These are phyloP conservation scores for Anethum foeniculum DNA, from an alignment of 140 eudicot species.

Conservation along the genomic window DNA sequence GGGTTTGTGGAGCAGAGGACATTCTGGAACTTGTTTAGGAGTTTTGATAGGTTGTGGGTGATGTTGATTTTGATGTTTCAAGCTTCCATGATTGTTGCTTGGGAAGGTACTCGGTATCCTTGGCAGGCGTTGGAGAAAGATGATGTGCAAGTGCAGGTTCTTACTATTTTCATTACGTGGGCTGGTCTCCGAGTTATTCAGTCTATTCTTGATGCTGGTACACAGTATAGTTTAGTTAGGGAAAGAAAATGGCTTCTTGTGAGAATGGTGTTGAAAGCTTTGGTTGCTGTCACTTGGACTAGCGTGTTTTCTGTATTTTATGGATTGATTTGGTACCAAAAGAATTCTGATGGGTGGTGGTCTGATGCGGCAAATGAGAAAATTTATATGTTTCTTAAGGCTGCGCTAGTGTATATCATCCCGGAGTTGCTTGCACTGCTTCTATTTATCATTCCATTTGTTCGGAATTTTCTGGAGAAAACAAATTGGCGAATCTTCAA, in stretches of 20 bases:
- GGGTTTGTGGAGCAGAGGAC: slow-evolving; percentile 95
- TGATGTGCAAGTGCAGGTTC: slow-evolving; percentile 77
- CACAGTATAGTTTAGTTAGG: slow-evolving; percentile 73
- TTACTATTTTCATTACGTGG: slow-evolving; percentile 79
- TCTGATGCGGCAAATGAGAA: slow-evolving; percentile 52
- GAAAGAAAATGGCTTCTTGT: slow-evolving; percentile 51
- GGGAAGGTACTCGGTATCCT: slow-evolving; percentile 52
- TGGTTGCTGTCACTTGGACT: slow-evolving; percentile 65
- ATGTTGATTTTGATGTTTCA: slow-evolving; percentile 64
- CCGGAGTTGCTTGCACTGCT: slow-evolving; percentile 69
- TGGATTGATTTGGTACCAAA: slow-evolving; percentile 69
- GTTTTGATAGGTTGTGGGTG: slow-evolving; percentile 87
- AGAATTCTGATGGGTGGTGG: slow-evolving; percentile 54
- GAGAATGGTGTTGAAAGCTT: slow-evolving; percentile 66
- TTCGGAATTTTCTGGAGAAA: slow-evolving; percentile 62
- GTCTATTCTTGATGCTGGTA: slow-evolving; percentile 89
- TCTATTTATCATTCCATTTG: slow-evolving; percentile 67
- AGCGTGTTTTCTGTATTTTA: slow-evolving; percentile 60
- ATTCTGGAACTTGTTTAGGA: slow-evolving; percentile 82
- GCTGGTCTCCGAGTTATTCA: slow-evolving; percentile 62
- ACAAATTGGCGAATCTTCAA: slow-evolving; percentile 49
- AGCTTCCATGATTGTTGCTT: slow-evolving; percentile 68
- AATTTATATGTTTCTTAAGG: slow-evolving; percentile 55
- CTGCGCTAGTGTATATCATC: slow-evolving; percentile 51
- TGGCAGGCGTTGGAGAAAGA: slow-evolving; percentile 62